These are phyloP conservation scores for Boletus eberwhitei DNA, from an alignment of 768 basidiomycete species.

Conservation along the genomic window DNA sequence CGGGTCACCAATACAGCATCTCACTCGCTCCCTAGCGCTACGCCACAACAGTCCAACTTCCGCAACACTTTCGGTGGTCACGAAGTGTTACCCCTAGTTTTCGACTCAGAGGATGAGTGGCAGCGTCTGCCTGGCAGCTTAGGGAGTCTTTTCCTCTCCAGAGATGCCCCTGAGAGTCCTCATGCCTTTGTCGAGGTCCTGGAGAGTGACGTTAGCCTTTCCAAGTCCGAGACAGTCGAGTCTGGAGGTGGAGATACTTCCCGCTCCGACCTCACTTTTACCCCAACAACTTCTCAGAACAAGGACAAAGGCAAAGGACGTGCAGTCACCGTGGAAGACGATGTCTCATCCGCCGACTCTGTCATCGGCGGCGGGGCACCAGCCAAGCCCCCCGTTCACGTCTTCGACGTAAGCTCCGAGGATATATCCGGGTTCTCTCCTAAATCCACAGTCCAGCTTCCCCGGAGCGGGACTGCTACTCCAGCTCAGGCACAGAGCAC, in stretches of 20 bases:
- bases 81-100: conserved; percentile 42
- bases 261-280: conserved; percentile 24
- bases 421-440: conserved; percentile 22
- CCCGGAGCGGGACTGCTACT: conserved; percentile 24
- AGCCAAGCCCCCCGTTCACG: conserved; percentile 60
- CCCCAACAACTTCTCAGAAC: conserved; percentile 20
- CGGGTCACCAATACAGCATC: conserved; percentile 34
- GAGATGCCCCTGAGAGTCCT: conserved; percentile 38
- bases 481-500: conserved; percentile 39
- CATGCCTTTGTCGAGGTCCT: conserved; percentile 67
- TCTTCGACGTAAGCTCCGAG: conserved; percentile 40
- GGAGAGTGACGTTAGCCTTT: conserved; percentile 37
- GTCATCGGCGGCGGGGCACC: conserved; percentile 41
- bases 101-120: conserved; percentile 62
- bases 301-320: conserved; percentile 50
- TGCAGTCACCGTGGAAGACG: conserved; percentile 28
- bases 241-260: conserved; percentile 33
- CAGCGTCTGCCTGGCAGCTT: conserved; percentile 47
- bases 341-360: conserved; percentile 41
- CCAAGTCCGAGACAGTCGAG: conserved; percentile 30
- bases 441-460: conserved; percentile 13
- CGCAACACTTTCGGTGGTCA: conserved; percentile 61
- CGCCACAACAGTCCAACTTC: conserved; percentile 35
- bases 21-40: conserved; percentile 32
- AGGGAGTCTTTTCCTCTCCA: conserved; percentile 39